phyloP scores from a whole-genome alignment of 73 alveolate species.

The Tetrahymena elliotti region DNA sequence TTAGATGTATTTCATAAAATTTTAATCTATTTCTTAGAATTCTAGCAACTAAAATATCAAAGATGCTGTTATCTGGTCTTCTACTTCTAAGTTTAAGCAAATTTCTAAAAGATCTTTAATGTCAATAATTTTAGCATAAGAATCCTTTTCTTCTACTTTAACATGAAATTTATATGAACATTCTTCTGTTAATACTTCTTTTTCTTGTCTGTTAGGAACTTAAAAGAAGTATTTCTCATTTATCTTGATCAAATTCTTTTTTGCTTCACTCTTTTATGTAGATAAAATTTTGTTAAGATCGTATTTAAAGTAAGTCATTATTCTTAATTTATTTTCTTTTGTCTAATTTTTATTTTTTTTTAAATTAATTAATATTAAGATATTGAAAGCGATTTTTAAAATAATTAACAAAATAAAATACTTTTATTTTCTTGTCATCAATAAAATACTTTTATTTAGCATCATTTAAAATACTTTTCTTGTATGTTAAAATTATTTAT shows the following conservation, averaged over 20 bases:
- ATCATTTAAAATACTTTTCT: too few relatives aligned
- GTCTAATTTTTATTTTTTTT: too few relatives aligned
- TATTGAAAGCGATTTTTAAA: too few relatives aligned
- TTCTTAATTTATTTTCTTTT: too few relatives aligned
- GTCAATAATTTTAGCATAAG: not conserved
- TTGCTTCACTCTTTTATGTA: not conserved
- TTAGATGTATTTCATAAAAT: not conserved
- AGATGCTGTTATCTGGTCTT: not conserved
- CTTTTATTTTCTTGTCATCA: too few relatives aligned
- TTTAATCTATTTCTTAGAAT: not conserved
- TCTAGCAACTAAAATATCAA: not conserved
- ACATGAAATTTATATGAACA: not conserved
- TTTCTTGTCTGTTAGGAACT: not conserved
- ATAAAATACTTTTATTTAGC: too few relatives aligned
- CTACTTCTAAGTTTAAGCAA: not conserved
- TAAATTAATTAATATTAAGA: too few relatives aligned
- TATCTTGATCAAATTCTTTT: not conserved
- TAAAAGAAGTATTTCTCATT: not conserved
- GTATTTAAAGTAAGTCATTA: not conserved
- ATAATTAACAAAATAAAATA: too few relatives aligned
- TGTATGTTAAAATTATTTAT: too few relatives aligned
- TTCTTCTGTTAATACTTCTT: not conserved
- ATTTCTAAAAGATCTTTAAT: not conserved
- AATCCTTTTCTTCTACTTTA: not conserved
- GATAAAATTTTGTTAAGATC: not conserved